These are phyloP conservation scores for Trichoderma sp. DNA, from an alignment of 2,329 filamentous ascomycete genomes.

Conservation along the genomic window DNA sequence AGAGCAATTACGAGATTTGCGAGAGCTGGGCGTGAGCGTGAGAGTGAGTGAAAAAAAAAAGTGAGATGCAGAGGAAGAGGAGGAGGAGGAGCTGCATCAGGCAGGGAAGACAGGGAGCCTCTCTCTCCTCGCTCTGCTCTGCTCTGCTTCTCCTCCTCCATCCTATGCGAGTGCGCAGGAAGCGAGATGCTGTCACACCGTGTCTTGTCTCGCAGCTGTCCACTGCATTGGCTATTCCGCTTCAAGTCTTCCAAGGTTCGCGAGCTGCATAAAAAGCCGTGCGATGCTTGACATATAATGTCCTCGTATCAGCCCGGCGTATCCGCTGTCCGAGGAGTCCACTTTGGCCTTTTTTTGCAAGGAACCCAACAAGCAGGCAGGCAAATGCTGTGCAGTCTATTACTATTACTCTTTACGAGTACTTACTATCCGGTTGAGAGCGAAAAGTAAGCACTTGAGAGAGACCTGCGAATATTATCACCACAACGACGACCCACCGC, in stretches of 20 bases:
- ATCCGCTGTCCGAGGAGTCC: not conserved
- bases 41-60: no score
- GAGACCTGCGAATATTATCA: not conserved
- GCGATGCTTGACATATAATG: not conserved
- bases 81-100: not conserved
- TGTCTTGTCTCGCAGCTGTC: slow-evolving; percentile 10
- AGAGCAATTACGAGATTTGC: not conserved
- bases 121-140: not conserved
- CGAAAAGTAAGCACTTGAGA: slow-evolving; percentile 8
- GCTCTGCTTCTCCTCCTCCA: no score
- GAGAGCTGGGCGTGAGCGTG: not conserved
- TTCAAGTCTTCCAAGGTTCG: not conserved
- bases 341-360: not conserved
- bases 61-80: not conserved
- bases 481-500: not conserved
- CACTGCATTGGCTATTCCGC: not conserved
- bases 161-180: slow-evolving; percentile 1
- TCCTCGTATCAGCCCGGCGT: slow-evolving; percentile 10
- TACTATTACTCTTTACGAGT: not conserved
- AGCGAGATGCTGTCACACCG: slow-evolving; percentile 15
- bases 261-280: not conserved
- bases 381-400: not conserved
- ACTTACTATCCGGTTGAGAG: not conserved
- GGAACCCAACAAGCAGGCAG: not conserved
- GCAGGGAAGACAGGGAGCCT: not conserved